phyloP scores from a whole-genome alignment of 169 alveolate genomes.

The Cryptosporidium tyzzeri region DNA sequence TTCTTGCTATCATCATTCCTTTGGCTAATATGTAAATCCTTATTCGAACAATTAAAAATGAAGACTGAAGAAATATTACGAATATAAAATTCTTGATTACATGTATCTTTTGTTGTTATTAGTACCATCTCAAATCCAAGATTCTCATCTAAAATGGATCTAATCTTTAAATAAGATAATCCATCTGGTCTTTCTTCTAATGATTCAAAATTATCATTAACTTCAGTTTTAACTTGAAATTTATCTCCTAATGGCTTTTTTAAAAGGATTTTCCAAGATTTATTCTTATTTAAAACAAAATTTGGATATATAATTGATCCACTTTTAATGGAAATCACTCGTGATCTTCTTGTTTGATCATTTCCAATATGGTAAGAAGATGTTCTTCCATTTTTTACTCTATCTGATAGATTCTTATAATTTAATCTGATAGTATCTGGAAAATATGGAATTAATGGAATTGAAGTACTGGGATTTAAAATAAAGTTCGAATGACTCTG shows the following conservation, averaged over 20 bases:
- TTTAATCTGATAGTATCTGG: not conserved
- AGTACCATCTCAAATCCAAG: conserved; percentile 51
- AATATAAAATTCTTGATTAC: not conserved
- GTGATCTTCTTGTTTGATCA: not conserved
- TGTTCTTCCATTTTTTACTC: not conserved
- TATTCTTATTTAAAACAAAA: conserved; percentile 15
- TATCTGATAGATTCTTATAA: not conserved
- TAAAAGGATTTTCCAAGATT: conserved; percentile 48
- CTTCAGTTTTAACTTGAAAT: not conserved
- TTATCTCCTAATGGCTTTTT: not conserved
- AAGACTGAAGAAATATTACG: conserved; percentile 10
- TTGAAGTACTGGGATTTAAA: not conserved
- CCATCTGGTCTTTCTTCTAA: not conserved
- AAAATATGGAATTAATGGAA: conserved; percentile 31
- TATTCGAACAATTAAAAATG: conserved; percentile 36
- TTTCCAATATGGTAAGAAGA: too few species aligned
- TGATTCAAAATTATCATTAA: not conserved
- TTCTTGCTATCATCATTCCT: not conserved
- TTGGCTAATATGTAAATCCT: conserved; percentile 34
- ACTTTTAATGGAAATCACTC: conserved; percentile 6
- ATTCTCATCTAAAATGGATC: conserved; percentile 21
- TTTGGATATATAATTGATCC: conserved; percentile 5
- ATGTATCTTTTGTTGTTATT: not conserved
- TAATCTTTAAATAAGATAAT: conserved; percentile 17
- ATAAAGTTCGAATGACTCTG: not conserved